A percentile compares a stretch with the other conserved stretches of the same genome.
These are phyloP conservation scores for Mollisia scopiformis DNA, from an alignment of 2,329 filamentous ascomycete genomes.

Conservation along the genomic window DNA sequence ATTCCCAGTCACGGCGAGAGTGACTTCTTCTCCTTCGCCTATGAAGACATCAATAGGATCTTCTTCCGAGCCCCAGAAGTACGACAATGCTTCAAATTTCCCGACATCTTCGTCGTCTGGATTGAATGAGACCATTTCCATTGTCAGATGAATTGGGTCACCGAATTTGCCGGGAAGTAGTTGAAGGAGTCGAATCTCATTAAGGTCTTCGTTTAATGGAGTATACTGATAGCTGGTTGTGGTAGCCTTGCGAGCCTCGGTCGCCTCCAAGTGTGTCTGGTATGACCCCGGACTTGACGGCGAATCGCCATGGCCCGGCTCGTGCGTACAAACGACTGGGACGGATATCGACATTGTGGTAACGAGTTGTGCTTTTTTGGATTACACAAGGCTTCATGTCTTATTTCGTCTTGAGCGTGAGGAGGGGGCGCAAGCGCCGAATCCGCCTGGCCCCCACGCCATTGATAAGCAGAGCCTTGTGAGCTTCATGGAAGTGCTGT, in stretches of 20 bases:
- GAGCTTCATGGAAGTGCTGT: too few species aligned
- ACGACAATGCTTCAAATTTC: conserved; percentile 17
- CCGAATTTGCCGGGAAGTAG: neutral
- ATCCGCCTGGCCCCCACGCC: too few species aligned
- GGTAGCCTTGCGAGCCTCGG: neutral
- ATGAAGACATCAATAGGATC: conserved; percentile 6
- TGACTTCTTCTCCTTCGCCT: neutral
- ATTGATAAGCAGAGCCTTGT: too few species aligned
- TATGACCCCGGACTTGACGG: too few species aligned
- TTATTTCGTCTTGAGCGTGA: too few species aligned
- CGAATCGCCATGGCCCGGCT: too few species aligned
- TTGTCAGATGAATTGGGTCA: neutral
- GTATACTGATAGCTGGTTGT: neutral
- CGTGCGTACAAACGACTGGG: too few species aligned
- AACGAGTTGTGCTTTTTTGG: too few species aligned
- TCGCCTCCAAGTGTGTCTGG: too few species aligned
- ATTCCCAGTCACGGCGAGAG: conserved; percentile 10
- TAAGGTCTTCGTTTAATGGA: neutral
- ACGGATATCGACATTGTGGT: too few species aligned
- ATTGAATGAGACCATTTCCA: neutral
- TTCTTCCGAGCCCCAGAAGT: conserved; percentile 10
- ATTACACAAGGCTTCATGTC: too few species aligned
- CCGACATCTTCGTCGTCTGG: neutral
- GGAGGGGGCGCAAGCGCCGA: too few species aligned
- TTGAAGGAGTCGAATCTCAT: neutral